Percentiles rank a stretch among this genome's conserved stretches.
Conservation (phyloP, 768 basidiomycete genomes). For the Polyporus arcularius region DNA sequence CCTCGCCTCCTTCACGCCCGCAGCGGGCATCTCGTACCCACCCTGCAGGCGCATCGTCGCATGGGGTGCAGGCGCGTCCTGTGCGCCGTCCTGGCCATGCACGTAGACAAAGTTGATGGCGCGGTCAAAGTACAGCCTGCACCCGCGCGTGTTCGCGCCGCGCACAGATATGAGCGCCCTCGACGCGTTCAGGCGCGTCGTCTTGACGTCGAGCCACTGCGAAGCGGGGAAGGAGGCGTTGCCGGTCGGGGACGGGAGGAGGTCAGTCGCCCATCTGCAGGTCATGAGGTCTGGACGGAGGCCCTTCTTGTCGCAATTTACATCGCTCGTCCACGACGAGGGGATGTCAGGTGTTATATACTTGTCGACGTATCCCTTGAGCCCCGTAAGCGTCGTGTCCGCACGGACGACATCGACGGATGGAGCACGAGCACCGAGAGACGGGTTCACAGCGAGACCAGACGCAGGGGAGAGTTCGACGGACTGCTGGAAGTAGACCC, state of each 20-base stretch:
- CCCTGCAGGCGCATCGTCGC: constrained; percentile 34
- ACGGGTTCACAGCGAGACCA: not conserved
- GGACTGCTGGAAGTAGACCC: constrained; percentile 69
- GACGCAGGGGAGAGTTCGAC: constrained; percentile 40
- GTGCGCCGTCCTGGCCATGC: constrained; percentile 33
- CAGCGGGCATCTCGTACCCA: constrained; percentile 40
- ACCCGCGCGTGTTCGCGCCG: constrained; percentile 64
- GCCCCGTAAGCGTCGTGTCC: constrained; percentile 47
- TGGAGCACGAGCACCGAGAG: not conserved
- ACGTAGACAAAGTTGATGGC: constrained; percentile 47
- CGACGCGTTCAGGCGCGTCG: constrained; percentile 42
- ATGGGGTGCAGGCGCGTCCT: constrained; percentile 7
- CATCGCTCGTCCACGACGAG: constrained; percentile 44
- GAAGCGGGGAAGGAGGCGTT: not conserved
- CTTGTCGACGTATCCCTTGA: constrained; percentile 43
- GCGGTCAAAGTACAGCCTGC: constrained; percentile 59
- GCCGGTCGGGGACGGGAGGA: constrained; percentile 42
- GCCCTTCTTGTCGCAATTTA: constrained; percentile 29
- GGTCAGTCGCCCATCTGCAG: constrained; percentile 50
- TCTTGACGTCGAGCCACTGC: constrained; percentile 47
- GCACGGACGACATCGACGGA: constrained; percentile 28
- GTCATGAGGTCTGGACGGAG: constrained; percentile 39
- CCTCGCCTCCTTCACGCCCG: constrained; percentile 43
- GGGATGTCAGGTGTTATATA: constrained; percentile 52
- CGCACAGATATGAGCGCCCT: constrained; percentile 51